phyloP scores from a whole-genome alignment of 257 asterid species.

The Capsicum chinense region DNA sequence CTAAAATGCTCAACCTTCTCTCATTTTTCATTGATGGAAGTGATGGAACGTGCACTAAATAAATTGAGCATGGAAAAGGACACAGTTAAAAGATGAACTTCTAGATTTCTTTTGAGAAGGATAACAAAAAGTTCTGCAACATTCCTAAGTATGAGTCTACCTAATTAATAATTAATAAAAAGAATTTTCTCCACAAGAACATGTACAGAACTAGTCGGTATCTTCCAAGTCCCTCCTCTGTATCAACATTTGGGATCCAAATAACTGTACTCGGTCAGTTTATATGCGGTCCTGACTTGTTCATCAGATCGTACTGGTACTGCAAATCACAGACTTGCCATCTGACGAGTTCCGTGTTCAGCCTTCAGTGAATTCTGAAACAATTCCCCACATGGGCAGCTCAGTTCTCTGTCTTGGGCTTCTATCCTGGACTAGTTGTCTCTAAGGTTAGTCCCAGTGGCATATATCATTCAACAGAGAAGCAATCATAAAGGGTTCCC shows the following conservation, averaged over 20 bases:
- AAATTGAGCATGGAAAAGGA: constrained; percentile 1
- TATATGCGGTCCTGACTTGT: neutral
- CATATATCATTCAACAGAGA: neutral
- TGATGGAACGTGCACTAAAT: neutral
- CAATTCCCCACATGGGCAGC: neutral
- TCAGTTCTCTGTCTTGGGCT: neutral
- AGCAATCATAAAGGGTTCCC: neutral
- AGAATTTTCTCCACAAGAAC: neutral
- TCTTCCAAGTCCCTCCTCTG: constrained; percentile 14
- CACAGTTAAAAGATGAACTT: neutral
- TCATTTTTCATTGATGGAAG: neutral
- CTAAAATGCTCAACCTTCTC: neutral
- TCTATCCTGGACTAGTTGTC: neutral
- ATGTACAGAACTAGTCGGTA: constrained; percentile 25
- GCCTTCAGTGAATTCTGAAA: neutral
- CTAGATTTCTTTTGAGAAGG: neutral
- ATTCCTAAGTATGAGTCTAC: constrained; percentile 12
- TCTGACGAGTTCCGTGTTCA: constrained; percentile 13
- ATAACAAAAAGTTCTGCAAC: neutral
- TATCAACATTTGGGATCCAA: constrained; percentile 24
- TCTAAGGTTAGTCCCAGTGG: neutral
- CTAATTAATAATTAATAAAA: neutral
- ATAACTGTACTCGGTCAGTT: neutral
- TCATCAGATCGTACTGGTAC: constrained; percentile 1
- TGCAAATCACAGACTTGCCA: constrained; percentile 12